Percentiles rank a stretch among this genome's conserved stretches.
Evolutionary conservation across 805 yeast species (phyloP).

Genomic region (Candida ovalis): DNA sequence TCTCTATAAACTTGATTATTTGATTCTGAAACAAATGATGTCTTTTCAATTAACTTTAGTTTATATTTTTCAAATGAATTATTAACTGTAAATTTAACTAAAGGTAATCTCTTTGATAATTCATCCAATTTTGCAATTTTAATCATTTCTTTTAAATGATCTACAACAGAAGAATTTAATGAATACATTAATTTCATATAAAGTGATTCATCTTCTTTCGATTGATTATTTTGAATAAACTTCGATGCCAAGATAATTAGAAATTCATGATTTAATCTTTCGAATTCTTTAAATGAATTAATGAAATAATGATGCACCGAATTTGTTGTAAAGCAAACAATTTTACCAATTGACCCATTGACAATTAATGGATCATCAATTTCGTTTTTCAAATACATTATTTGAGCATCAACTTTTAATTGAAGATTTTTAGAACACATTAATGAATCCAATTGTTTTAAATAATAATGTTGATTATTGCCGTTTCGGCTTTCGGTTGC

Average conservation of each 20-base stretch:
- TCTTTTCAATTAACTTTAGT: slow-evolving; percentile 30
- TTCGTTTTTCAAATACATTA: slow-evolving; percentile 82
- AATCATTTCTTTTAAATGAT: slow-evolving; percentile 18
- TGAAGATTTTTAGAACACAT: slow-evolving; percentile 67
- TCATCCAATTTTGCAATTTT: slow-evolving; percentile 20
- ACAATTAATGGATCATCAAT: slow-evolving; percentile 64
- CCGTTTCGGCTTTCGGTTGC: neutral
- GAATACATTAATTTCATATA: slow-evolving; percentile 9
- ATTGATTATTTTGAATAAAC: slow-evolving; percentile 11
- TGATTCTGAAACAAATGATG: slow-evolving; percentile 33
- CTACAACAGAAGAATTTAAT: slow-evolving; percentile 1
- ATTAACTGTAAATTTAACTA: slow-evolving; percentile 42
- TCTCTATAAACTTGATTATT: slow-evolving; percentile 35
- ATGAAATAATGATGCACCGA: slow-evolving; percentile 23
- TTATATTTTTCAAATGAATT: slow-evolving; percentile 29
- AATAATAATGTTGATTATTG: slow-evolving; percentile 6
- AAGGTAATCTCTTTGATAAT: slow-evolving; percentile 32
- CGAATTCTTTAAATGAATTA: slow-evolving; percentile 25
- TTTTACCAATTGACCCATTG: slow-evolving; percentile 86
- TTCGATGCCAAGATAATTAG: slow-evolving; percentile 13
- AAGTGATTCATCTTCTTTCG: slow-evolving; percentile 18
- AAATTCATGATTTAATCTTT: slow-evolving; percentile 14
- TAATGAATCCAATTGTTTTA: slow-evolving; percentile 35
- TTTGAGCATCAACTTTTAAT: slow-evolving; percentile 86
- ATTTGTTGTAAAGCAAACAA: slow-evolving; percentile 48